phyloP scores from a whole-genome alignment of 148 eudicot species.

The Cornus kousa region DNA sequence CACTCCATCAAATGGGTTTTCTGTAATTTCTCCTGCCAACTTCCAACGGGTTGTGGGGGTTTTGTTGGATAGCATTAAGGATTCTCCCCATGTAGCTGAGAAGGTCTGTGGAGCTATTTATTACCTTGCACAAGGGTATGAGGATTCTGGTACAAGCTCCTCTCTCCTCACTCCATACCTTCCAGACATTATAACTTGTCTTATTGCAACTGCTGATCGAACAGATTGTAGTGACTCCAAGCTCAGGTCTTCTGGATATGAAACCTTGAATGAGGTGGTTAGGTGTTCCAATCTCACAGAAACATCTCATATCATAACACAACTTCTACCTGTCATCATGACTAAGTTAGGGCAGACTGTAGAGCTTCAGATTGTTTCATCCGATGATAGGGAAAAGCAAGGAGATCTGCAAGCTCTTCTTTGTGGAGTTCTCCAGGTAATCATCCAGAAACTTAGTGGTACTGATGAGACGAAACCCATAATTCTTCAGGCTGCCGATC shows the following conservation, averaged over 20 bases:
- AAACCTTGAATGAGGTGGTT: conserved; percentile 63
- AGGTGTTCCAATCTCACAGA: conserved; percentile 52
- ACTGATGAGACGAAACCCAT: conserved; percentile 38
- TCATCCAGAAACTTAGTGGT: conserved; percentile 52
- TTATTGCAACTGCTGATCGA: conserved; percentile 52
- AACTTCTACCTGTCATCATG: conserved; percentile 51
- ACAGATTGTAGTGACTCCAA: conserved; percentile 49
- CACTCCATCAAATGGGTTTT: conserved; percentile 42
- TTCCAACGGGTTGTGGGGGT: conserved; percentile 45
- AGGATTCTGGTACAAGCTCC: conserved; percentile 45
- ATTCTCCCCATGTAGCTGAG: conserved; percentile 56
- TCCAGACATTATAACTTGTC: conserved; percentile 49
- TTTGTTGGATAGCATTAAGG: conserved; percentile 56
- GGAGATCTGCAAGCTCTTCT: conserved; percentile 66
- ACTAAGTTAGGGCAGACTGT: conserved; percentile 47
- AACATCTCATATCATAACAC: conserved; percentile 43
- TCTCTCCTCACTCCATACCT: conserved; percentile 49
- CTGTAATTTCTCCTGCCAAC: conserved; percentile 44
- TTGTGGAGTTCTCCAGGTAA: conserved; percentile 59
- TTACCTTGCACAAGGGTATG: conserved; percentile 67
- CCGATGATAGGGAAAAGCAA: conserved; percentile 62
- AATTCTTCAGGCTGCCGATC: conserved; percentile 39
- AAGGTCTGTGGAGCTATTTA: conserved; percentile 67
- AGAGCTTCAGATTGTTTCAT: conserved; percentile 42
- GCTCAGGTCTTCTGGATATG: conserved; percentile 62